These are phyloP conservation scores for Aureobasidium subglaciale DNA, from an alignment of 2,329 filamentous ascomycete species.

Conservation along the genomic window DNA sequence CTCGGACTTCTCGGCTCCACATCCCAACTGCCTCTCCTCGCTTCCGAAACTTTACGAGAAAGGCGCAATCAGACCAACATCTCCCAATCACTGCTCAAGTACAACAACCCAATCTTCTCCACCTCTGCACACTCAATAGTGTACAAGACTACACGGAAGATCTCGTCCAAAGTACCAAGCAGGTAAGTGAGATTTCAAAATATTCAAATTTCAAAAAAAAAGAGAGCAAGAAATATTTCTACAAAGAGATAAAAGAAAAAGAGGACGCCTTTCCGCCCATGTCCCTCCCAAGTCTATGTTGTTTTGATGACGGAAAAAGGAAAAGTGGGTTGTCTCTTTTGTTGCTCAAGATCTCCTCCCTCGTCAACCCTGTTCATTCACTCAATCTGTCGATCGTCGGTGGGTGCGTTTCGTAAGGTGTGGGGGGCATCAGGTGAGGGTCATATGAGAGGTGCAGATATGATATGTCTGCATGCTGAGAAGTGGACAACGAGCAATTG, in stretches of 20 bases:
- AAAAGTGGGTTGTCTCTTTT: neutral
- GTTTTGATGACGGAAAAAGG: neutral
- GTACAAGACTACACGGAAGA: neutral
- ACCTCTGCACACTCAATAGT: neutral
- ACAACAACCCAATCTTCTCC: neutral
- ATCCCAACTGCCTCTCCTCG: neutral
- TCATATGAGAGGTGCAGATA: slow-evolving; percentile 1
- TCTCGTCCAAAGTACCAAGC: neutral
- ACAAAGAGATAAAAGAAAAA: neutral
- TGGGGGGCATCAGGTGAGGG: slow-evolving; percentile 11
- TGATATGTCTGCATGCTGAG: neutral
- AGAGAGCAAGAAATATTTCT: no score
- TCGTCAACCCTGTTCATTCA: neutral
- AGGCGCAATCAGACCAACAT: neutral
- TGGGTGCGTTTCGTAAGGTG: neutral
- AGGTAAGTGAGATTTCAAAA: neutral
- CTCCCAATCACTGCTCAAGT: neutral
- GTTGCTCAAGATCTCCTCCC: neutral
- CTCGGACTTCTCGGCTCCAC: neutral
- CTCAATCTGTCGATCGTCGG: neutral
- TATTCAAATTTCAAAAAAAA: no score
- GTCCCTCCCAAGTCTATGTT: slow-evolving; percentile 6
- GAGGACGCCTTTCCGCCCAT: neutral
- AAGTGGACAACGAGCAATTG: neutral
- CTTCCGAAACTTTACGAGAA: neutral